Evolutionary conservation across 1,284 basidiomycete species (phyloP).

Genomic region (Wolfiporia cocos): DNA sequence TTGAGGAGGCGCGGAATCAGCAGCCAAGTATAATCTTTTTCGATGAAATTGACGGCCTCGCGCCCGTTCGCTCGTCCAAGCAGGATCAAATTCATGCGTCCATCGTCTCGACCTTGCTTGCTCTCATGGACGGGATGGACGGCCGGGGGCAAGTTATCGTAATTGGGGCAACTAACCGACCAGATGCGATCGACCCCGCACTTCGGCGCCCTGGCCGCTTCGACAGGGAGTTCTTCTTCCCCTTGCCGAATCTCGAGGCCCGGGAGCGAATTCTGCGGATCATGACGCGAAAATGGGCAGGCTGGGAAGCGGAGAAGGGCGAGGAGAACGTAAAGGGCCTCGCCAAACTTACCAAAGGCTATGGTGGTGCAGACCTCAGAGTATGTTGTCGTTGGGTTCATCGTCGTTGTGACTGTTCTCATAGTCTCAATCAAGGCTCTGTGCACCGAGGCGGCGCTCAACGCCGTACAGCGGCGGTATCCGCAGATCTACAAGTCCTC

Average conservation of each 20-base stretch:
- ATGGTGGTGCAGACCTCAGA: constrained; percentile 94
- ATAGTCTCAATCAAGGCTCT: constrained; percentile 78
- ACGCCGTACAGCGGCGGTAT: constrained; percentile 93
- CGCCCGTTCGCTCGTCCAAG: constrained; percentile 95
- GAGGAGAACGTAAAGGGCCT: constrained; percentile 62
- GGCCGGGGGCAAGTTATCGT: constrained; percentile 97
- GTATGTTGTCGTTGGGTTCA: constrained; percentile 39
- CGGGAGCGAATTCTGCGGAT: constrained; percentile 88
- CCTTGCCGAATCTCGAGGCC: constrained; percentile 81
- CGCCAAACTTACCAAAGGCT: constrained; percentile 93
- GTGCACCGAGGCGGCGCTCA: constrained; percentile 94
- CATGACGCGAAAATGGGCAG: constrained; percentile 90
- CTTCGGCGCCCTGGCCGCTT: constrained; percentile 93
- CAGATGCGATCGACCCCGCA: constrained; percentile 96
- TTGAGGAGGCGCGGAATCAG: constrained; percentile 90
- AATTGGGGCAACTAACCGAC: constrained; percentile 96
- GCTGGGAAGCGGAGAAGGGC: constrained; percentile 63
- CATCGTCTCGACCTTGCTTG: constrained; percentile 93
- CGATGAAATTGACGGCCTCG: constrained; percentile 98
- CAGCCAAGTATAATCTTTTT: constrained; percentile 98
- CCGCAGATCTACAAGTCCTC: constrained; percentile 96
- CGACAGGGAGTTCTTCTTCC: constrained; percentile 98
- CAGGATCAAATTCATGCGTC: constrained; percentile 99
- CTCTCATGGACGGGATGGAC: constrained; percentile 99
- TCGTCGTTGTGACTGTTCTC: background rate